Evolutionary conservation across 768 basidiomycete species (phyloP), one percentile per base, ranked within the genome.

Genomic region (Basidioascus undulatus): DNA sequence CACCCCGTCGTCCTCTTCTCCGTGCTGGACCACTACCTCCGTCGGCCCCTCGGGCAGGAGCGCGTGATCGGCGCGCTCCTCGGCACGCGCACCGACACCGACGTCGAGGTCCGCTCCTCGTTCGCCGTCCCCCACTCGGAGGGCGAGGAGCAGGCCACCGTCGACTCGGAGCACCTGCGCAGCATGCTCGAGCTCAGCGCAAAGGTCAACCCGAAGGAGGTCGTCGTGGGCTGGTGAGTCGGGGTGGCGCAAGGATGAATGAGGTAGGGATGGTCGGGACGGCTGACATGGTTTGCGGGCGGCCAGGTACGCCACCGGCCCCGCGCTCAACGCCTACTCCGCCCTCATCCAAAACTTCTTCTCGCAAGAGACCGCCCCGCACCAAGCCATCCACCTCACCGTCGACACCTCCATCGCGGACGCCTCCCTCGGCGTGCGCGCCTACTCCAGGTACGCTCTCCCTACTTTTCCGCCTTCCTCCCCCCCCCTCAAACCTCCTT

Each of bases 321-420:
- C 80, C 11, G 71, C 72, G 48, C 67, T 94, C 42, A 87, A 87
- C 61, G 82, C 81, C 6, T 87, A 84, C 62, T 87, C 87, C 21
- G 84, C 89, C 10, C 69, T 96, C 49, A 87, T 96, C 55, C 89
- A 94, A 66, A 84, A 87, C 60, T 92, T 92, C 63, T 96, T 92
- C 60, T 72, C 80, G 31, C 74, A 80, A 66, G 84, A 94, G 59
- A 83, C 82, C 5, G 65, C 71, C 0, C 80, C 84, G 3, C 72
- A 77, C 56, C 81, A 75, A 25, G 84, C 89, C 3, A 71, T 96
- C 36, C 86, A 94, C 57, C 65, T 96, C 41, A 75, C 84, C 5
- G 63, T 96, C 28, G 81, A 89, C 59, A 87, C 86, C 8, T 77
- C 80, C 16, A 64, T 73, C 4, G 72, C 74, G 46, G 67, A 61